These are phyloP conservation scores for Sporothrix inflata DNA, from an alignment of 2,329 filamentous ascomycete genomes.

Conservation along the genomic window DNA sequence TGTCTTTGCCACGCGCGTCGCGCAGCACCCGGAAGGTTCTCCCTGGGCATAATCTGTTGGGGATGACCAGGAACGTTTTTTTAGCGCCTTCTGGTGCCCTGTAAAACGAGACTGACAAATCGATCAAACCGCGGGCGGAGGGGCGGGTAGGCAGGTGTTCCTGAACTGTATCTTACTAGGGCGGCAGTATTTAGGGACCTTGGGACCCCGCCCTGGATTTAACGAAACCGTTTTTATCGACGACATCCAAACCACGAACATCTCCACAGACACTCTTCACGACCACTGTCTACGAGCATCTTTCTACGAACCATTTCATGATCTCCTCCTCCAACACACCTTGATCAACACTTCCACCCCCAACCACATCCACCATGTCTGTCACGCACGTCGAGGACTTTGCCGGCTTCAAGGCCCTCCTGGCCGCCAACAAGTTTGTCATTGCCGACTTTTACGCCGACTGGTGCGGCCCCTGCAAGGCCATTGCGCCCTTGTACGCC, in stretches of 20 bases:
- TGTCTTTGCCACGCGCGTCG: neutral
- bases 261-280: neutral
- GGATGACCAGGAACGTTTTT: neutral
- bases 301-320: neutral
- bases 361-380: slow-evolving; percentile 27
- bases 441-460: slow-evolving; percentile 61
- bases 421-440: slow-evolving; percentile 54
- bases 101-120: slow-evolving; percentile 7
- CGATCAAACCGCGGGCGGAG: neutral
- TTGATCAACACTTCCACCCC: neutral
- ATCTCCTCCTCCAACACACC: neutral
- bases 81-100: neutral
- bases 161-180: neutral
- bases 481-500: slow-evolving; percentile 59
- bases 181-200: slow-evolving; percentile 20
- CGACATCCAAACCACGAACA: neutral
- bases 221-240: neutral
- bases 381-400: slow-evolving; percentile 48
- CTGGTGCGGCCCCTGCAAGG: slow-evolving; percentile 66
- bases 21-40: neutral
- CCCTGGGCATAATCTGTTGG: neutral
- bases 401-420: slow-evolving; percentile 54
- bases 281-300: neutral
- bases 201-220: neutral
- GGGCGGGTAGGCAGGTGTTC: neutral